Evolutionary conservation across 2,329 filamentous ascomycete species (phyloP).

Genomic region (Xylariaceae sp.): DNA sequence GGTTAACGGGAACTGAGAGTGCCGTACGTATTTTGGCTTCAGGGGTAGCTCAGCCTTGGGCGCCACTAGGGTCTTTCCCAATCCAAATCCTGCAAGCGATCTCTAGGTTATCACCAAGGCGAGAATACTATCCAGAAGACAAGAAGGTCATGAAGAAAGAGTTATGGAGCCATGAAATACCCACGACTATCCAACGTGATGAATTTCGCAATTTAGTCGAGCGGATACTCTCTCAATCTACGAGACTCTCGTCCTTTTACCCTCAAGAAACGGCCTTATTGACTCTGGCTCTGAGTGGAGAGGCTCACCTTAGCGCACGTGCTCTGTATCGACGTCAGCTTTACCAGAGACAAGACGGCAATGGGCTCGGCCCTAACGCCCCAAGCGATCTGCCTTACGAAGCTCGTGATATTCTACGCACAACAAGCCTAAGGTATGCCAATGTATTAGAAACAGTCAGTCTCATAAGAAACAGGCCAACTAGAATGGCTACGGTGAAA

Average conservation of each 20-base stretch:
- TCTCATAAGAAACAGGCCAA: conserved; percentile 14
- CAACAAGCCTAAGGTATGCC: conserved; percentile 19
- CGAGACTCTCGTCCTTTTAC: conserved; percentile 30
- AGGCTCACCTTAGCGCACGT: conserved; percentile 26
- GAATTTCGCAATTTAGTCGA: conserved; percentile 36
- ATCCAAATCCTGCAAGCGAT: conserved; percentile 26
- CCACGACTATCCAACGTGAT: conserved; percentile 44
- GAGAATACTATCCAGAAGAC: conserved; percentile 43
- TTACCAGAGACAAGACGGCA: conserved; percentile 26
- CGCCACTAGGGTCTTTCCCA: conserved; percentile 25
- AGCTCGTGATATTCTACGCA: conserved; percentile 21
- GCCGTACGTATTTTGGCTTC: conserved; percentile 53
- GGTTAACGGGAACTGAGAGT: conserved; percentile 64
- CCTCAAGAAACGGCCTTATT: not conserved
- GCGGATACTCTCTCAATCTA: conserved; percentile 37
- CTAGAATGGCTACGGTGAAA: conserved; percentile 21
- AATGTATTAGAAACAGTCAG: conserved; percentile 23
- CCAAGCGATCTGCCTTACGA: conserved; percentile 19
- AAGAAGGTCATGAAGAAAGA: conserved; percentile 40
- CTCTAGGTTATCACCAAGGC: conserved; percentile 33
- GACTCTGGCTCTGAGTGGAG: conserved; percentile 4
- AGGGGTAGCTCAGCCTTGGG: conserved; percentile 54
- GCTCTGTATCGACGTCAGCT: conserved; percentile 33
- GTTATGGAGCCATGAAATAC: conserved; percentile 37
- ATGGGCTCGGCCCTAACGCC: conserved; percentile 2